Percentiles rank a stretch among this genome's conserved stretches.
These are phyloP conservation scores for Escovopsis sp. DNA, from an alignment of 2,329 filamentous ascomycete species.

Conservation along the genomic window DNA sequence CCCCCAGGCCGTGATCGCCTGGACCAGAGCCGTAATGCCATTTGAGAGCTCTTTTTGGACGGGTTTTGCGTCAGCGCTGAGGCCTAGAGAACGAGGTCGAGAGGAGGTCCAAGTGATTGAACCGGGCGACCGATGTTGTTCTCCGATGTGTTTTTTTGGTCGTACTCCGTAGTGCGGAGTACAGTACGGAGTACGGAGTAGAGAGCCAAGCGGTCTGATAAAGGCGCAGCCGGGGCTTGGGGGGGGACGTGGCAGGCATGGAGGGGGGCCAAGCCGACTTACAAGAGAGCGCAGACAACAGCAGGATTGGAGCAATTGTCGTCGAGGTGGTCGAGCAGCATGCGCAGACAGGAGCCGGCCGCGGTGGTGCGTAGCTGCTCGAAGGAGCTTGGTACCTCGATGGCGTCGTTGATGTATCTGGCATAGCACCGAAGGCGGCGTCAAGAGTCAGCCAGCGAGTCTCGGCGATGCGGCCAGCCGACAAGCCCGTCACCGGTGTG, in stretches of 20 bases:
- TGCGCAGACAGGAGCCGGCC: constrained; percentile 40
- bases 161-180: neutral
- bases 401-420: constrained; percentile 47
- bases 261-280: constrained; percentile 19
- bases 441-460: constrained; percentile 1
- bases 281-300: constrained; percentile 61
- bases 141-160: no score
- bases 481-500: no score
- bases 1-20: constrained; percentile 49
- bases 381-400: constrained; percentile 52
- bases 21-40: constrained; percentile 54
- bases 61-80: constrained; percentile 3
- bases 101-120: no score
- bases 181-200: neutral
- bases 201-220: no score
- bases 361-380: constrained; percentile 57
- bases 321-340: constrained; percentile 49
- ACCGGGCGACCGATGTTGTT: no score
- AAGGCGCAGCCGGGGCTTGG: neutral
- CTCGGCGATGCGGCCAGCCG: no score
- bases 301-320: constrained; percentile 49
- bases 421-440: neutral
- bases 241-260: no score
- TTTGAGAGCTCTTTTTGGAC: constrained; percentile 57
- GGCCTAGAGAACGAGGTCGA: neutral